Base-by-base conservation (phyloP, 768 basidiomycete genomes). In the Chlorophyllum brunneum region DNA sequence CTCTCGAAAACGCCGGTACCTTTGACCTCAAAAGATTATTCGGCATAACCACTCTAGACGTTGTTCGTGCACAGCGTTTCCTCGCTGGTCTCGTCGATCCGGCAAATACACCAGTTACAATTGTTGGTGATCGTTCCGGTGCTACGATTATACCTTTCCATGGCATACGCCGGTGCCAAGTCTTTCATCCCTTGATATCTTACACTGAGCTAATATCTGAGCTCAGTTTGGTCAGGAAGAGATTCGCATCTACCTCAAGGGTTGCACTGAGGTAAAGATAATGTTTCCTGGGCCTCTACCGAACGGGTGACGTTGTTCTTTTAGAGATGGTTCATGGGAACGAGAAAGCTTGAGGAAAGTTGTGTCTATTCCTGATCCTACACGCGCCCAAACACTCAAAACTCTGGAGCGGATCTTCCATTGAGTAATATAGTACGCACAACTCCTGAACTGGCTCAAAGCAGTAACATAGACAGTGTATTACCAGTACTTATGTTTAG, bases 41-140 rank as follows among this genome's bases (percentile, higher is more conserved):
- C 69, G 97, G 95, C 80, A 88, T 99, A 57, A 98, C 95, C 66
- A 93, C 95, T 64, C 91, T 99, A 65, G 95, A 99, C 64, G 93
- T 99, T 62, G 95, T 98, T 70, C 92, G 95, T 61, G 84, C 95
- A 30, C 83, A 91, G 38, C 92, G 91, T 54, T 98, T 98, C 83
- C 80, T 93, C 51, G 79, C 83, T 18, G 79, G 80, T 48, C 69
- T 95, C 63, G 68, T 82, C 52, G 81, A 82, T 55, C 92, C 92
- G 46, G 58, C 70, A 27, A 78, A 91, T 55, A 81, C 86, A 39
- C 67, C 74, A 36, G 80, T 98, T 55, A 86, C 93, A 54, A 93
- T 98, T 61, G 74, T 98, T 52, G 95, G 95, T 65, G 95, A 95
- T 41, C 95, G 98, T 83, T 89, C 86, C 33, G 95, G 95, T 54